Conservation (phyloP, 805 yeast genomes). For the Metschnikowia orientalis region DNA sequence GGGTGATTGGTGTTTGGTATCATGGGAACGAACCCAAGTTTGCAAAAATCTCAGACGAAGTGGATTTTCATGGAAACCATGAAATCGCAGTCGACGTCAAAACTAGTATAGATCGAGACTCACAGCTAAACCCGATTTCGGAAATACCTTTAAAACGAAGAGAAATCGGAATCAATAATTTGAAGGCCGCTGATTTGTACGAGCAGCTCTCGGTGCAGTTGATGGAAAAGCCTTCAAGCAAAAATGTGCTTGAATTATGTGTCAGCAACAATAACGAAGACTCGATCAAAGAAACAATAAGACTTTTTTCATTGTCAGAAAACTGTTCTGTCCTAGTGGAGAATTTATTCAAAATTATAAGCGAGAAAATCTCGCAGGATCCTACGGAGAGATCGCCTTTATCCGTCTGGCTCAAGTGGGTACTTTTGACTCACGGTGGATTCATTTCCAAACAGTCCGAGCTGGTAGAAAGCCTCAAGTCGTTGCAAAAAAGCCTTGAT, state of each 20-base stretch:
- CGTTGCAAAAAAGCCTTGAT: conserved; percentile 53
- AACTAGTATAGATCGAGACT: no score
- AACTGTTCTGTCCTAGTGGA: conserved; percentile 19
- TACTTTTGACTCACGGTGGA: conserved; percentile 66
- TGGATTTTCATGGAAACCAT: conserved; percentile 14
- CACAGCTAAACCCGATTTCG: conserved; percentile 1
- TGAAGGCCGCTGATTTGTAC: conserved; percentile 21
- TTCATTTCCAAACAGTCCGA: conserved; percentile 50
- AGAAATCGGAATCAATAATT: conserved; percentile 24
- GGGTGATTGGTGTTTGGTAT: conserved; percentile 39
- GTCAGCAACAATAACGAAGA: conserved; percentile 26
- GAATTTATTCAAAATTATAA: conserved; percentile 26
- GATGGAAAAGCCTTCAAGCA: conserved; percentile 6
- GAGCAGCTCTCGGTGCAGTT: conserved; percentile 17
- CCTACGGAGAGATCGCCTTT: conserved; percentile 26
- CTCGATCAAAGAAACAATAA: conserved; percentile 28
- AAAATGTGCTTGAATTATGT: conserved; percentile 24
- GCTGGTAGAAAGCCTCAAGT: conserved; percentile 51
- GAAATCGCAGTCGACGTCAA: conserved; percentile 26
- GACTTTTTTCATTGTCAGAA: conserved; percentile 36
- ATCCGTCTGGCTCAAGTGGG: conserved; percentile 76
- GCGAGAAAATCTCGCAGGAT: conserved; percentile 25
- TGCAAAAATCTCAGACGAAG: conserved; percentile 14
- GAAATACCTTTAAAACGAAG: conserved; percentile 16
- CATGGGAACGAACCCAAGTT: conserved; percentile 29